These are phyloP conservation scores for Penicillium malachiteum DNA, from an alignment of 495 filamentous ascomycete genomes.

Conservation along the genomic window DNA sequence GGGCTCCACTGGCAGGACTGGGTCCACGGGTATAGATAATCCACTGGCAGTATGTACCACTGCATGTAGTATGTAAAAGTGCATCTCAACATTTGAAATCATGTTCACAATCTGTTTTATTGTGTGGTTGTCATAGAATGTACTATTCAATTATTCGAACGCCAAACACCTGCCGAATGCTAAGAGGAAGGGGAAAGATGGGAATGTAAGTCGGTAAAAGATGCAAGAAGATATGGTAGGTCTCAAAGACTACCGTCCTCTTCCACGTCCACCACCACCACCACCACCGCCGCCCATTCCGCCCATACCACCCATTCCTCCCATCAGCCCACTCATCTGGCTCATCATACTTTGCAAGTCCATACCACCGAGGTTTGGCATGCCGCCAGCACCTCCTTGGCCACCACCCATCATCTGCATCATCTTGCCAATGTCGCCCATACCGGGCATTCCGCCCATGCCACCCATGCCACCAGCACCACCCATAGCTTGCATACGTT, in stretches of 20 bases:
- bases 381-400: conserved; percentile 45
- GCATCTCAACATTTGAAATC: conserved; percentile 2
- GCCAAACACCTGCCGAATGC: conserved; percentile 34
- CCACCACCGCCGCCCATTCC: conserved; percentile 16
- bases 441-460: conserved; percentile 38
- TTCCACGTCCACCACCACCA: conserved; percentile 38
- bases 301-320: conserved; percentile 40
- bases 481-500: conserved; percentile 88
- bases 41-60: too few relatives aligned
- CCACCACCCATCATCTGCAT: conserved; percentile 70
- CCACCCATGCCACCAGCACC: conserved; percentile 54
- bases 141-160: conserved; percentile 16
- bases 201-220: background rate
- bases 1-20: too few relatives aligned
- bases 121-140: conserved; percentile 18
- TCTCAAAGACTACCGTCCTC: conserved; percentile 34
- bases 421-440: conserved; percentile 78
- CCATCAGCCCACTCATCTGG: conserved; percentile 71
- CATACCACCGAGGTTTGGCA: conserved; percentile 65
- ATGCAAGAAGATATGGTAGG: conserved; percentile 9
- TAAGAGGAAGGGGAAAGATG: conserved; percentile 20
- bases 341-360: conserved; percentile 84
- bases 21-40: too few relatives aligned
- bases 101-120: conserved; percentile 10
- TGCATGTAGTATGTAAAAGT: too few relatives aligned